Base-by-base conservation (phyloP, 805 yeast genomes). In the Hyphopichia homilentoma region DNA sequence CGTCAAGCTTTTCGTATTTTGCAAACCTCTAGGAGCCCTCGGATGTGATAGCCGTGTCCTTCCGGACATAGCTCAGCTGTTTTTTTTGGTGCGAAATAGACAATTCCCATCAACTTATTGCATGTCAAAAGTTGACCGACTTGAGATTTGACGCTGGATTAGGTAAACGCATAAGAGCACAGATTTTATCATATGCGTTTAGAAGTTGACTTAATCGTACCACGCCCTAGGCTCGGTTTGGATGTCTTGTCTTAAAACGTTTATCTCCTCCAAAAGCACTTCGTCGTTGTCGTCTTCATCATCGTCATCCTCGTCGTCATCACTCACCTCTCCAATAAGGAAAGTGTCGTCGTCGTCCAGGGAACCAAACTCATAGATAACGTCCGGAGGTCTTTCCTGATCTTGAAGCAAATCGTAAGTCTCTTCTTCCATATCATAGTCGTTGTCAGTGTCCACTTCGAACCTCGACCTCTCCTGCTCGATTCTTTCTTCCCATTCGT, bases 281-380 rank as follows among this genome's bases (percentile, higher is more conserved):
- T 20, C 22, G 4, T 26, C 29, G 17, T 16, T 16, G 8, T 26
- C 26, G 5, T 20, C 29, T 5, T 22, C 39, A 5, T 24, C 36
- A 5, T 26, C 39, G 5, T 25, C 34, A n/a, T 33, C 40, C 13
- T 36, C 35, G 13, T 39, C 40, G 23, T 33, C 29, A n/a, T 39
- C 44, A 20, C 17, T 16, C 25, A 27, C 14, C 9, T 32, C 40
- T 27, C 16, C 30, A 21, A 8, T 27, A 19, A 20, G 36, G 24
- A 29, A 27, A 9, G 30, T 27, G 22, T 27, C 30, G 22, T 27
- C 30, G 22, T 27, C 30, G 9, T 27, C 30, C 9, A 16, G 20
- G 12, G n/a, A 13, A n/a, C 30, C 30, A 17, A 27, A 27, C 20
- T 27, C 30, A 18, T 27, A 27, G 22, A 27, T 27, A 6, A 27